Base-by-base conservation (phyloP, 768 basidiomycete genomes). In the Tulasnella sp. region DNA sequence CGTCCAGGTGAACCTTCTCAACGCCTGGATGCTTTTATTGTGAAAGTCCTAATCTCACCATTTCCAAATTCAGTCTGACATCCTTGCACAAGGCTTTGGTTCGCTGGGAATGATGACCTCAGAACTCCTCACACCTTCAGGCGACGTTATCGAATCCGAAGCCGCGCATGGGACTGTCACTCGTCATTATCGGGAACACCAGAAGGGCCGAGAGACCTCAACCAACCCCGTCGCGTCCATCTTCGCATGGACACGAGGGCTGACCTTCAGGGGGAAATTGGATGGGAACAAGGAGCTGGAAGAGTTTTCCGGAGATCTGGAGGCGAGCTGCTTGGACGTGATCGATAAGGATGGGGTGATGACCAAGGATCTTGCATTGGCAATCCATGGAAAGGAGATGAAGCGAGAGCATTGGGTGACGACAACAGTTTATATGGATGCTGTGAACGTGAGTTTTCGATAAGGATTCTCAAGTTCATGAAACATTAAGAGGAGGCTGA, bases 221-320 rank as follows among this genome's bases (percentile, higher is more conserved):
- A 99, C 94, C 49, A 99, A 99, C 80, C 93, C 94, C 42, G 92
- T 98, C 65, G 94, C 94, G 46, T 92, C 88, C 59, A 97, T 99
- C 75, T 98, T 93, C 67, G 94, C 94, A 7, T 99, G 94, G 94
- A 98, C 94, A 15, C 84, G 96, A 48, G 94, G 94, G 0, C 78
- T 99, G 43, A 73, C 90, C 55, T 91, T 92, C 74, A 85, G 92
- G 64, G 93, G 92, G 63, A 92, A 90, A 75, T 78, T 97, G 30
- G 94, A 99, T 68, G 75, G 74, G 42, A 98, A 94, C 69, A 80
- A 80, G 21, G 75, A 76, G 31, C 80, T 99, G 27, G 75, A 73
- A 53, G 71, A 73, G 48, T 99, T 94, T 73, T 90, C 85, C 65
- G 66, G 76, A 49, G 81, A 83, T 62, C 78, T 99, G 42, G 96